Evolutionary conservation across 139 green algal species (phyloP).

Genomic region (Mesostigma viride): DNA sequence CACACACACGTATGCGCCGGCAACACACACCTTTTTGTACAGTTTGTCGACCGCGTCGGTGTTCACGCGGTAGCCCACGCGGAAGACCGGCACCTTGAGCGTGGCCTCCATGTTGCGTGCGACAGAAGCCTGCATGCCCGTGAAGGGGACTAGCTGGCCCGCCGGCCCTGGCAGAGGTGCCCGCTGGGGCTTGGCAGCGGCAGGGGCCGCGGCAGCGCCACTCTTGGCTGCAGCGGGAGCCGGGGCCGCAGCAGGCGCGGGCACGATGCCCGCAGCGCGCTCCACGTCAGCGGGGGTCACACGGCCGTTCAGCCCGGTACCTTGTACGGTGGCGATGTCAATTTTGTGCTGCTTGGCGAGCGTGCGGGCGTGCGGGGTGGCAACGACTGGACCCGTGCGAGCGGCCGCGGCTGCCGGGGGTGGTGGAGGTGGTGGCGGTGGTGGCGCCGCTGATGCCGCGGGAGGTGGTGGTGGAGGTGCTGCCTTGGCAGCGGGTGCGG

Average conservation of each 20-base stretch:
- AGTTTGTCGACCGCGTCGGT: slow-evolving; percentile 89
- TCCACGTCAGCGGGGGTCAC: no score
- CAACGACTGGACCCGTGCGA: slow-evolving; percentile 58
- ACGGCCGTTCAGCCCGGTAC: slow-evolving; percentile 72
- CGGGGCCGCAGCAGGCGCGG: neutral
- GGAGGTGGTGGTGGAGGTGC: slow-evolving; percentile 7
- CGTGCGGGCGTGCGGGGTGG: slow-evolving; percentile 96
- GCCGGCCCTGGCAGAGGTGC: no score
- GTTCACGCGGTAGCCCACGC: slow-evolving; percentile 76
- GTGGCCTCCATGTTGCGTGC: slow-evolving; percentile 85
- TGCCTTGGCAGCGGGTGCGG: slow-evolving; percentile 22
- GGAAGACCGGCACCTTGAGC: slow-evolving; percentile 89
- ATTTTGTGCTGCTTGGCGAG: slow-evolving; percentile 87
- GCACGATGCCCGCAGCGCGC: no score
- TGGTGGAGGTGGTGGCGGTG: slow-evolving; percentile 17
- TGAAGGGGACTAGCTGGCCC: slow-evolving; percentile 82
- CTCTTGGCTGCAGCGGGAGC: neutral
- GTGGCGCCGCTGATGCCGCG: slow-evolving; percentile 23
- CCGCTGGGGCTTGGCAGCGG: slow-evolving; percentile 32
- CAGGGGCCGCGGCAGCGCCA: slow-evolving; percentile 21
- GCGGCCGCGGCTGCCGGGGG: slow-evolving; percentile 36
- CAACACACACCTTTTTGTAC: slow-evolving; percentile 55
- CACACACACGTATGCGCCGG: no score
- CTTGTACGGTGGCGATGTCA: slow-evolving; percentile 65
- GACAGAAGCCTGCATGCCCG: slow-evolving; percentile 75